phyloP scores from a whole-genome alignment of 2,329 filamentous ascomycete genomes.

The Aspergillus floridensis region DNA sequence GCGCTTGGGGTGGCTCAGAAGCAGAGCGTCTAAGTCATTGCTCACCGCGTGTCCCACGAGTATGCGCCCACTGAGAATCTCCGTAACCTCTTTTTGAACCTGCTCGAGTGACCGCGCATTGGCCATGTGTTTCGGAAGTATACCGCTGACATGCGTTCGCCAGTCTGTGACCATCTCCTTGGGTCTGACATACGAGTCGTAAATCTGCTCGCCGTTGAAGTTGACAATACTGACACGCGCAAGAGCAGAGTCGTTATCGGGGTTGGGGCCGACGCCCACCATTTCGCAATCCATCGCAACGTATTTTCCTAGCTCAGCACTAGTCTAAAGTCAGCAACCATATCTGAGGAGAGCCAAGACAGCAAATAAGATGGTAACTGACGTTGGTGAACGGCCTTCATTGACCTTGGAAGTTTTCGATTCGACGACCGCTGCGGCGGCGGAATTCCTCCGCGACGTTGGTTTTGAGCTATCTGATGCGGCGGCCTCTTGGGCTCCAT shows the following conservation, averaged over 20 bases:
- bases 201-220: constrained; percentile 87
- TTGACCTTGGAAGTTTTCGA: constrained; percentile 55
- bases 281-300: constrained; percentile 96
- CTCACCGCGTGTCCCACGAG: constrained; percentile 81
- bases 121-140: constrained; percentile 70
- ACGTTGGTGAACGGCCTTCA: constrained; percentile 56
- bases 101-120: constrained; percentile 68
- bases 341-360: background rate
- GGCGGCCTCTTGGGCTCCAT: constrained; percentile 46
- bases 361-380: constrained; percentile 23
- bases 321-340: constrained; percentile 36
- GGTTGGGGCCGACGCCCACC: constrained; percentile 72
- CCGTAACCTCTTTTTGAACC: constrained; percentile 70
- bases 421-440: constrained; percentile 49
- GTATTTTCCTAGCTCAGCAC: constrained; percentile 78
- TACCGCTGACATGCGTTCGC: constrained; percentile 81
- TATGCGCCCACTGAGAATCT: constrained; percentile 67
- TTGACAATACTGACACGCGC: constrained; percentile 89
- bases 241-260: constrained; percentile 68
- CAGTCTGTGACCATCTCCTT: constrained; percentile 81
- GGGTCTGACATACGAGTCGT: constrained; percentile 87
- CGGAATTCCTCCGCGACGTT: constrained; percentile 62
- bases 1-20: constrained; percentile 72
- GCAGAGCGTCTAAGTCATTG: constrained; percentile 72
- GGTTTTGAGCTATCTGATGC: constrained; percentile 61